Conservation (phyloP, 2,329 filamentous ascomycete species). For the Trematosphaeria pertusa region DNA sequence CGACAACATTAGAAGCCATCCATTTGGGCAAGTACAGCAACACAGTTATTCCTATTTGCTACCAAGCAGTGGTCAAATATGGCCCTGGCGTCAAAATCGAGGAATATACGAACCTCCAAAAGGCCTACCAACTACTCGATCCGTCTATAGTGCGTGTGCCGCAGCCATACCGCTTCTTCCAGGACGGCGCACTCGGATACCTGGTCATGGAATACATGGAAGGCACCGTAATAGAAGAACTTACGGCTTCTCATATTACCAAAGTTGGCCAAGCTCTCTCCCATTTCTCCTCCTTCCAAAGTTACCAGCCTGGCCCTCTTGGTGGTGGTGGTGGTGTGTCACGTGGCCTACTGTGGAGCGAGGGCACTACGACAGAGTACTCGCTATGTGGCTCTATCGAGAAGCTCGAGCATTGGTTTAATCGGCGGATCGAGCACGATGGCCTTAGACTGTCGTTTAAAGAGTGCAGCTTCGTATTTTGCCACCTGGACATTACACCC, state of each 20-base stretch:
- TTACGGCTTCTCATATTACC: slow-evolving; percentile 4
- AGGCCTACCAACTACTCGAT: too few species aligned
- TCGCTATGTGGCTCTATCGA: slow-evolving; percentile 6
- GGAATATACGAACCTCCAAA: too few species aligned
- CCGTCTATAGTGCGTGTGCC: too few species aligned
- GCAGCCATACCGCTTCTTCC: too few species aligned
- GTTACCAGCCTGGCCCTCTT: slow-evolving; percentile 5
- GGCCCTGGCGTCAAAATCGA: too few species aligned
- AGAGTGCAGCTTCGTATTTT: slow-evolving; percentile 5
- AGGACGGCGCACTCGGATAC: too few species aligned
- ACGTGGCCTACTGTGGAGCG: slow-evolving; percentile 6
- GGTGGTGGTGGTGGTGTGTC: slow-evolving; percentile 5
- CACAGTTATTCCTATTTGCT: too few species aligned
- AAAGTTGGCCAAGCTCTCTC: slow-evolving; percentile 5
- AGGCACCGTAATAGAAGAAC: not conserved
- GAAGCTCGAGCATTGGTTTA: slow-evolving; percentile 7
- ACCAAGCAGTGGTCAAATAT: too few species aligned
- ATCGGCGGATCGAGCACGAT: slow-evolving; percentile 4
- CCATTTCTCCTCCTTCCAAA: slow-evolving; percentile 5
- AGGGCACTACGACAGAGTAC: slow-evolving; percentile 10
- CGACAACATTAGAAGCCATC: not conserved
- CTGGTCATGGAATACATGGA: slow-evolving; percentile 7
- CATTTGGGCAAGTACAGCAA: slow-evolving; percentile 2
- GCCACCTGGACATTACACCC: slow-evolving; percentile 7
- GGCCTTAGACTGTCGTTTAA: slow-evolving; percentile 3